Percentiles rank a stretch among this genome's conserved stretches.
Evolutionary conservation across 2,329 filamentous ascomycete genomes (phyloP).

Genomic region (Exophiala sp.): DNA sequence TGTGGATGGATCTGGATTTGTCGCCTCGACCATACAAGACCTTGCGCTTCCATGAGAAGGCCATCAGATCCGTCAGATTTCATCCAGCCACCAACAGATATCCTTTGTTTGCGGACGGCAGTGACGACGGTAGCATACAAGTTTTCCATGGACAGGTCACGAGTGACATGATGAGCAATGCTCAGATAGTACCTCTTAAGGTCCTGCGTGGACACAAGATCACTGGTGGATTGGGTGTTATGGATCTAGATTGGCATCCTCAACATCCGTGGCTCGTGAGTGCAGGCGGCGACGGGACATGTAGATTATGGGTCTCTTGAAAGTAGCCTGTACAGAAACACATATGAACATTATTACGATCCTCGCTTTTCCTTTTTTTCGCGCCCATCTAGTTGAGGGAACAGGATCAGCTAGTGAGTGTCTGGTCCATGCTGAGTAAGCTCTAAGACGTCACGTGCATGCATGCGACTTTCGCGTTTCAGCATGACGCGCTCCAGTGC

Average conservation of each 20-base stretch:
- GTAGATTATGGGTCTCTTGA: conserved; percentile 74
- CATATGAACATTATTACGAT: background rate
- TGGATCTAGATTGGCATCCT: conserved; percentile 96
- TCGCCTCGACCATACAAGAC: conserved; percentile 92
- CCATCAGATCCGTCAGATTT: conserved; percentile 83
- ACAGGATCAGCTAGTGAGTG: too few relatives aligned
- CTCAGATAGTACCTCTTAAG: conserved; percentile 93
- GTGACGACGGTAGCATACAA: conserved; percentile 90
- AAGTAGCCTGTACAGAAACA: background rate
- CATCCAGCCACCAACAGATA: conserved; percentile 67
- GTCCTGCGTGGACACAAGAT: conserved; percentile 87
- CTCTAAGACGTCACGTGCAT: too few relatives aligned
- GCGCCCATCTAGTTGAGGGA: too few relatives aligned
- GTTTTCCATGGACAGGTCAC: conserved; percentile 97
- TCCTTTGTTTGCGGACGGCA: conserved; percentile 89
- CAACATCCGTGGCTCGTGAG: conserved; percentile 90
- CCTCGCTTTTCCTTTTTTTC: too few relatives aligned
- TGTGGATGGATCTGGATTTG: conserved; percentile 97
- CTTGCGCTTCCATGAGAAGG: conserved; percentile 87
- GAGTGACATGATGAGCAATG: conserved; percentile 91
- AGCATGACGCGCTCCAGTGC: too few relatives aligned
- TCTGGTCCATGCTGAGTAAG: too few relatives aligned
- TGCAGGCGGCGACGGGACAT: conserved; percentile 89
- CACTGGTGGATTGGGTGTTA: conserved; percentile 72
- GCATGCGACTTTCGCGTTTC: too few relatives aligned